Conservation (phyloP, 1,284 basidiomycete species). For the Cryptococcus sp. region DNA sequence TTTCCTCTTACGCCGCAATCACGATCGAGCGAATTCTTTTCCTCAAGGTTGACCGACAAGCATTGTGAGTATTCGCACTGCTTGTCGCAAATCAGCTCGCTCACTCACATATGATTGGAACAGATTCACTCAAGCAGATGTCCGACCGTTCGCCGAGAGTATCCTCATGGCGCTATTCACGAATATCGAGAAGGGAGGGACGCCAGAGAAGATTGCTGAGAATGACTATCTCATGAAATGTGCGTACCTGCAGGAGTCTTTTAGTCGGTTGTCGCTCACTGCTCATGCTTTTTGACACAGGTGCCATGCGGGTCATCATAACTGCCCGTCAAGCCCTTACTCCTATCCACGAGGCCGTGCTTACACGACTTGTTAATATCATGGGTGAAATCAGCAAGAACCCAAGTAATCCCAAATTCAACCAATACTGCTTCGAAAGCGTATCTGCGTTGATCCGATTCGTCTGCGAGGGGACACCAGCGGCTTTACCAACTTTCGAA, state of each 20-base stretch:
- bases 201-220: conserved; percentile 92
- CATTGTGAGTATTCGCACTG: conserved; percentile 60
- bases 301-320: conserved; percentile 89
- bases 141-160: conserved; percentile 75
- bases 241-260: conserved; percentile 50
- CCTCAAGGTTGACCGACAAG: conserved; percentile 73
- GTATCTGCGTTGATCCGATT: conserved; percentile 92
- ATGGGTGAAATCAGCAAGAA: conserved; percentile 88
- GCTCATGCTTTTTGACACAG: conserved; percentile 53
- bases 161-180: conserved; percentile 75
- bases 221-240: conserved; percentile 99
- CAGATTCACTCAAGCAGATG: conserved; percentile 83
- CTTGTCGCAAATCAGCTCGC: not conserved
- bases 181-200: conserved; percentile 79
- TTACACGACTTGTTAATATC: conserved; percentile 77
- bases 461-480: conserved; percentile 68
- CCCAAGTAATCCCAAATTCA: conserved; percentile 95
- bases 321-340: conserved; percentile 79
- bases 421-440: conserved; percentile 96
- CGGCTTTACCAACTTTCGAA: conserved; percentile 76
- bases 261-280: not conserved
- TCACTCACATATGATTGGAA: conserved; percentile 21
- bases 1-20: conserved; percentile 62
- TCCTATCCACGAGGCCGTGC: conserved; percentile 66
- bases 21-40: conserved; percentile 86